Evolutionary conservation across 2,329 filamentous ascomycete species (phyloP), one percentile per base, ranked within the genome.

Genomic region (Aspergillus sp.): DNA sequence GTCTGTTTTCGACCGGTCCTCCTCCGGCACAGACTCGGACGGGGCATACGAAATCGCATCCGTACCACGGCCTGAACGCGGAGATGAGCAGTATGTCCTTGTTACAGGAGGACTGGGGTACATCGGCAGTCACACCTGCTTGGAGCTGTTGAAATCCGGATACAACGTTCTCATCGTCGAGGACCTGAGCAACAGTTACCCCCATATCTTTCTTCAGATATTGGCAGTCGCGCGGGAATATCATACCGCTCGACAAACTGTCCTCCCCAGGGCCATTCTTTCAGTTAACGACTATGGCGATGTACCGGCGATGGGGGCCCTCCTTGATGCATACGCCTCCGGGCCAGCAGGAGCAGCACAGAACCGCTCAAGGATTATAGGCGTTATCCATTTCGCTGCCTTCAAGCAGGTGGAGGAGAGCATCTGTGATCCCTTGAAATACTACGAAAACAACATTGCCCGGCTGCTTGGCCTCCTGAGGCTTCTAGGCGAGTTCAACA

Each of bases 361-460:
- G 74, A 55, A 11, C 2, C 34, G 34, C 11, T 87, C 85, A 3
- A 80, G 77, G 31, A 87, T 89, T 63, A 77, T 79, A 0, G 87
- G 86, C 0, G 86, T 90, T n/a, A 89, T 90, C 60, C 88, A 90
- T 69, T 90, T 90, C 66, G 88, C 88, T 15, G 88, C 88, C 0
- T 85, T 85, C 78, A 90, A 90, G 72, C 86, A 87, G 2, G 87
- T 89, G 0, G 83, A 83, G 25, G 87, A 90, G 67, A 89, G 85
- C 49, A 89, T 89, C 63, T 73, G 76, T 25, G 77, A 81, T 61
- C 87, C 87, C 0, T 74, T 90, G 60, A 83, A 83, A 62, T 90
- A 90, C 74, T 90, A 90, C 74, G 81, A 82, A 62, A 90, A 90
- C 78, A 90, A 90, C 63, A 86, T 90, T 34, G 84, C 83, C 66